Percentiles rank a stretch among this genome's conserved stretches.
These are phyloP conservation scores for Juglanconis juglandina DNA, from an alignment of 2,329 filamentous ascomycete genomes.

Conservation along the genomic window DNA sequence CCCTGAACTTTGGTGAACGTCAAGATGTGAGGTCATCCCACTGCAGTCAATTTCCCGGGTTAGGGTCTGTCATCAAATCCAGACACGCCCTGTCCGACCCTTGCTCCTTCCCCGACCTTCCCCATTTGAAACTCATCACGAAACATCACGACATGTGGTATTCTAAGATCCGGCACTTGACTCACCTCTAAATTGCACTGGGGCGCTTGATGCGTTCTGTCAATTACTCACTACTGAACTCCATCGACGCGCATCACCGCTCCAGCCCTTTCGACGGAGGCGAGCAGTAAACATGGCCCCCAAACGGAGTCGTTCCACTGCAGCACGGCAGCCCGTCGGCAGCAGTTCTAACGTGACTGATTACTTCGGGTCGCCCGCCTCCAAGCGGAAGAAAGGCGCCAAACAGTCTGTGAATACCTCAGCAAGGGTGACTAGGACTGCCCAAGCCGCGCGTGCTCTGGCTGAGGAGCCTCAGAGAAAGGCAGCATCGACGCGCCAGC, in stretches of 20 bases:
- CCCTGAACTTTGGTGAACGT: not conserved
- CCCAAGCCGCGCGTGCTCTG: not conserved
- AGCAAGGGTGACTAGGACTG: not conserved
- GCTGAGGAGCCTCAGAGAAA: not conserved
- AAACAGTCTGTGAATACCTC: not conserved
- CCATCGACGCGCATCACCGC: not conserved
- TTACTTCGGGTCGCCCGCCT: not conserved
- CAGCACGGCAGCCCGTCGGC: not conserved
- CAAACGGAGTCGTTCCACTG: not conserved
- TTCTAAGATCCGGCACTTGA: not conserved
- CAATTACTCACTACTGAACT: not conserved
- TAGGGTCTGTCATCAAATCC: not conserved
- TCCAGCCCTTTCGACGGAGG: not conserved
- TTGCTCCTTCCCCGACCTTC: too few species aligned
- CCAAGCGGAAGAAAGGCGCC: not conserved
- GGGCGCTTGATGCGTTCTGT: not conserved
- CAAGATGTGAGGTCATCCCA: not conserved
- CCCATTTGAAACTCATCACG: too few species aligned
- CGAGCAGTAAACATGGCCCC: conserved; percentile 4
- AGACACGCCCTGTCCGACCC: not conserved
- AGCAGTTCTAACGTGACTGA: conserved; percentile 6
- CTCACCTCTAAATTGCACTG: not conserved
- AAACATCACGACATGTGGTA: too few species aligned
- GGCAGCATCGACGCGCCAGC: not conserved
- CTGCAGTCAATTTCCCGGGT: not conserved